A percentile compares a stretch with the other conserved stretches of the same genome.
phyloP scores from a whole-genome alignment of 2,329 filamentous ascomycete genomes.

The Ophiosphaerella narmari region DNA sequence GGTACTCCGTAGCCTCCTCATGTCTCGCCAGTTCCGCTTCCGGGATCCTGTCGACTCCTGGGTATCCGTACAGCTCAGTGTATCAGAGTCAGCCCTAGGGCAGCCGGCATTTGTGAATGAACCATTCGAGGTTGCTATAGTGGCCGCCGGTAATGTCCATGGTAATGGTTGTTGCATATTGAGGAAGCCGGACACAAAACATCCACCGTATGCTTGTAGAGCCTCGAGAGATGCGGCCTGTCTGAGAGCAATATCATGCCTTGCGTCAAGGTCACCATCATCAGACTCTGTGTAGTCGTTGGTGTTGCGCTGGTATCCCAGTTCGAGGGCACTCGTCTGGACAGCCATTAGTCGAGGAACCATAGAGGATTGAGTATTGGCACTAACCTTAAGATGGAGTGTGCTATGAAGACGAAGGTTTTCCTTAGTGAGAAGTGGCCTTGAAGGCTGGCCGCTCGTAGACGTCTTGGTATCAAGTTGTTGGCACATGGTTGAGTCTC shows the following conservation, averaged over 20 bases:
- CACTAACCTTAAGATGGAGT: constrained; percentile 27
- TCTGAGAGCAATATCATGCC: constrained; percentile 23
- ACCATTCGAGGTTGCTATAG: constrained; percentile 14
- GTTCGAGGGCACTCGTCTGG: neutral
- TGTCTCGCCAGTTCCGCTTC: constrained; percentile 28
- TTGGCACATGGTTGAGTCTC: constrained; percentile 12
- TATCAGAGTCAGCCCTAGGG: constrained; percentile 41
- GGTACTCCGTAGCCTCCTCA: constrained; percentile 25
- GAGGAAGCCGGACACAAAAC: constrained; percentile 38
- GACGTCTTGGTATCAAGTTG: constrained; percentile 13
- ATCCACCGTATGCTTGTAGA: constrained; percentile 39
- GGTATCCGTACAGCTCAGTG: constrained; percentile 23
- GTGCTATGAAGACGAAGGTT: constrained; percentile 39
- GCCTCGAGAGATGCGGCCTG: constrained; percentile 34
- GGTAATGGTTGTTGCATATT: constrained; percentile 29
- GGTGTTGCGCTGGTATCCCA: constrained; percentile 16
- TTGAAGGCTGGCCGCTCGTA: constrained; percentile 7
- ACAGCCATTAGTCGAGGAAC: too few relatives aligned
- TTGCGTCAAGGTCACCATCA: constrained; percentile 25
- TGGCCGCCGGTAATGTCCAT: constrained; percentile 28
- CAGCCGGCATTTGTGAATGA: constrained; percentile 21
- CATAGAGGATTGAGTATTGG: neutral
- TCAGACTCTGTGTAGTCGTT: constrained; percentile 26
- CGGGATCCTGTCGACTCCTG: constrained; percentile 16
- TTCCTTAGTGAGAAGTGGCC: constrained; percentile 30